Evolutionary conservation across 2,329 filamentous ascomycete species (phyloP).

Genomic region (Endoconidiophora polonica): DNA sequence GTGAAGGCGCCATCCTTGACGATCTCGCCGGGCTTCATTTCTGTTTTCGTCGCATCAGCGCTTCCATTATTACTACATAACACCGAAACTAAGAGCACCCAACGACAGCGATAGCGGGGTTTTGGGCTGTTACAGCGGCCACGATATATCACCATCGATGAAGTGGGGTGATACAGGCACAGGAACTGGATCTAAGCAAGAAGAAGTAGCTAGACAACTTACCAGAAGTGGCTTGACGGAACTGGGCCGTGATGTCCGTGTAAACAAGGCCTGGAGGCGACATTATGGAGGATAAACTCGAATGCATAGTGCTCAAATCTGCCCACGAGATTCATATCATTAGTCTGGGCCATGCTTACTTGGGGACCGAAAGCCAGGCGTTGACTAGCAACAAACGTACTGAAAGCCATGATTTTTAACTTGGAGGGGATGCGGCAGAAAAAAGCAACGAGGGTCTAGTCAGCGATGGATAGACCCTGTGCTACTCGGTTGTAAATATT

Average conservation of each 20-base stretch:
- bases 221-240: conserved; percentile 10
- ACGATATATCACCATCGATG: not conserved
- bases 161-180: conserved; percentile 3
- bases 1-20: conserved; percentile 92
- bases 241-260: conserved; percentile 10
- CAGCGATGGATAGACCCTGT: too few species aligned
- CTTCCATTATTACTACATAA: too few species aligned
- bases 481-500: too few species aligned
- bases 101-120: not conserved
- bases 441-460: too few species aligned
- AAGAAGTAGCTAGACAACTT: not conserved
- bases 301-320: conserved; percentile 2
- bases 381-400: too few species aligned
- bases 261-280: conserved; percentile 9
- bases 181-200: not conserved
- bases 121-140: too few species aligned
- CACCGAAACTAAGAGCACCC: not conserved
- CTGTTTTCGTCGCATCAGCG: not conserved
- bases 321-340: too few species aligned
- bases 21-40: conserved; percentile 43
- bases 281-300: not conserved
- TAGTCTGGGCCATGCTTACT: too few species aligned
- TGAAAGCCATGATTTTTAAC: too few species aligned
- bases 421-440: too few species aligned
- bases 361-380: too few species aligned